Percentiles rank a stretch among this genome's conserved stretches.
Conservation (phyloP, 2,329 filamentous ascomycete species). For the Pestalotiopsis sp. region DNA sequence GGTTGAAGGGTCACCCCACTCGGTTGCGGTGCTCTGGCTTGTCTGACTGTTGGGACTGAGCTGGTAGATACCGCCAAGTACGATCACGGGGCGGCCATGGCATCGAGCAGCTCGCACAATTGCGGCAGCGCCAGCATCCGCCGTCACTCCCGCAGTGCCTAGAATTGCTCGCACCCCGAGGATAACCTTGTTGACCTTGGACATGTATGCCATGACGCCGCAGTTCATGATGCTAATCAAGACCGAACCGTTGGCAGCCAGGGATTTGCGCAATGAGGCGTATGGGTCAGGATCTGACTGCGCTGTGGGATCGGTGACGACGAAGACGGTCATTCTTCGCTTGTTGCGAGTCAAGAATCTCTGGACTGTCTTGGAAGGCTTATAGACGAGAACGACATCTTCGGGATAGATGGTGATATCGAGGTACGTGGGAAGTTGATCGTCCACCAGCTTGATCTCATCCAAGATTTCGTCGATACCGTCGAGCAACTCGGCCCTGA, state of each 20-base stretch:
- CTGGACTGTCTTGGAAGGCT: slow-evolving; percentile 84
- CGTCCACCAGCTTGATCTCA: slow-evolving; percentile 89
- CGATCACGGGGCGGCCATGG: slow-evolving; percentile 82
- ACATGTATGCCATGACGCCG: slow-evolving; percentile 91
- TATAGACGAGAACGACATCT: slow-evolving; percentile 89
- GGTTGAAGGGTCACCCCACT: slow-evolving; percentile 80
- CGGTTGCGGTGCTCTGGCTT: slow-evolving; percentile 78
- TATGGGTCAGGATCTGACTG: slow-evolving; percentile 39
- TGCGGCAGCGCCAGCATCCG: slow-evolving; percentile 79
- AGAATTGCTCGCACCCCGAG: slow-evolving; percentile 85
- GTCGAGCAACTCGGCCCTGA: slow-evolving; percentile 89
- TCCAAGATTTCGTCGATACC: slow-evolving; percentile 96
- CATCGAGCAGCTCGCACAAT: slow-evolving; percentile 85
- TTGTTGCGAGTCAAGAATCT: slow-evolving; percentile 85
- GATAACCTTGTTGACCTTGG: slow-evolving; percentile 92
- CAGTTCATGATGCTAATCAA: slow-evolving; percentile 85
- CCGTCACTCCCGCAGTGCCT: slow-evolving; percentile 84
- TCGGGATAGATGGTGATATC: slow-evolving; percentile 92
- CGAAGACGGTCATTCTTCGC: slow-evolving; percentile 87
- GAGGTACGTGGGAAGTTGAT: slow-evolving; percentile 86
- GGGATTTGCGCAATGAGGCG: slow-evolving; percentile 71
- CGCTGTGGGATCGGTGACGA: slow-evolving; percentile 66
- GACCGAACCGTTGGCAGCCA: slow-evolving; percentile 76
- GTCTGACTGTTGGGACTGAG: slow-evolving; percentile 89
- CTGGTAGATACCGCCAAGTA: slow-evolving; percentile 90